Evolutionary conservation across 2,329 filamentous ascomycete species (phyloP).

Genomic region (Colletotrichum filicis): DNA sequence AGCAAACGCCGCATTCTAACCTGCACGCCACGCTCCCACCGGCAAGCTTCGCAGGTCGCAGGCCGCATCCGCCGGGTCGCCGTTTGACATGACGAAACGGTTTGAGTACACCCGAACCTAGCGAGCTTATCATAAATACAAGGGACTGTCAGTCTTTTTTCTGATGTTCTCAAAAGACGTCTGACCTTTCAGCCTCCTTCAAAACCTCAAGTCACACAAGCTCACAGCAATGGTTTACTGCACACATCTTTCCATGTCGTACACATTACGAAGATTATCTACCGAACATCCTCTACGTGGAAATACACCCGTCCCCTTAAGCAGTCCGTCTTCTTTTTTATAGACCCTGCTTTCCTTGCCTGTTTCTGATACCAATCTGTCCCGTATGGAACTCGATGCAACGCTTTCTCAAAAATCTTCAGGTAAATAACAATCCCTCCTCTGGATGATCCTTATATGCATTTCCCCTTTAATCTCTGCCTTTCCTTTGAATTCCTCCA

Average conservation of each 20-base stretch:
- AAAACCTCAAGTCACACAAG: background rate
- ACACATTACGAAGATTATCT: conserved; percentile 34
- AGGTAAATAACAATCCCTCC: background rate
- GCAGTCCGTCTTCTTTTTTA: background rate
- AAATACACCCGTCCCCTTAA: background rate
- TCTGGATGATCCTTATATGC: background rate
- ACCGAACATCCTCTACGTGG: background rate
- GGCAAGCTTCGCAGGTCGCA: background rate
- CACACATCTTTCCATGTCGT: background rate
- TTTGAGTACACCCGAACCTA: background rate
- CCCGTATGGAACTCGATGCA: background rate
- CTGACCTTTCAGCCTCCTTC: too few relatives aligned
- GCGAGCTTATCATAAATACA: too few relatives aligned
- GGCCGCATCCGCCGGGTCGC: background rate
- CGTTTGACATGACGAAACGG: background rate
- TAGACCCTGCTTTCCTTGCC: background rate
- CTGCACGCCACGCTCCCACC: background rate
- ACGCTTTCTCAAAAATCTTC: conserved; percentile 2
- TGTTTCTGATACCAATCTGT: background rate
- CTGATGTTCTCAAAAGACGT: too few relatives aligned
- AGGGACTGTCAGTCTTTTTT: too few relatives aligned
- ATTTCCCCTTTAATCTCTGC: background rate
- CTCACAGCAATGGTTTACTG: background rate
- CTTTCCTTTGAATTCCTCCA: background rate
- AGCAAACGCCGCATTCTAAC: background rate